Base-by-base conservation (phyloP, 2,329 filamentous ascomycete genomes). In the Incumbomyces delicatus region DNA sequence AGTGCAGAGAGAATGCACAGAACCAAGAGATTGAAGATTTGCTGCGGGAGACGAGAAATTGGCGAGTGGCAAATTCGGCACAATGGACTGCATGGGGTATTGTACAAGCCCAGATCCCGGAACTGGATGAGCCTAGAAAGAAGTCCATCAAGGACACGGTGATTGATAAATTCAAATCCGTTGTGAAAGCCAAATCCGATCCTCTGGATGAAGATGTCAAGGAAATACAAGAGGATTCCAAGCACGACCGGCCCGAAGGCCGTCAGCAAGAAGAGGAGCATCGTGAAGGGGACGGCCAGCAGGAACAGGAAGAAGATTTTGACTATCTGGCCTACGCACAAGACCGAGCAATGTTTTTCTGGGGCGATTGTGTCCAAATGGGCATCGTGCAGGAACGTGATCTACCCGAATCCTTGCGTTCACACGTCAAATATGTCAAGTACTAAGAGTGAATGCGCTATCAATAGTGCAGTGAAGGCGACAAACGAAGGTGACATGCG, bases 41-140 rank as follows among this genome's bases (percentile, higher is more conserved):
- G 22, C 70, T 92, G 60, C 77, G 82, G 34, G 88, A 96, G 67
- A 81, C 87, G 2, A 74, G 80, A 13, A 71, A 94, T 38, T 98
- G 92, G 92, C 80, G 92, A 2, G 72, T 86, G 0, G 86, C 87
- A 33, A 94, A 92, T 66, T 88, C 83, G 31, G 87, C 87, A 1
- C 80, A 85, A 66, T 98, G 92, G 92, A 79, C 94, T 18, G 86
- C 88, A 1, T 98, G 92, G 92, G 92, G 92, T 18, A 87, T 96
- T 51, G 85, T 98, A 43, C 92, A 98, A 67, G 90, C 92, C 40
- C 89, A 92, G 62, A 74, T 94, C 1, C 81, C 86, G 0, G 86
- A 81, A 0, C 72, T 90, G 61, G 78, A 83, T 43, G 65, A 66
- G 47, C 65, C 61, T 10, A 57, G 17, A 34, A 57, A 41, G 42